Evolutionary conservation across 352 stramenopile genomes (phyloP).

Genomic region (Halophytophthora polymorphica): DNA sequence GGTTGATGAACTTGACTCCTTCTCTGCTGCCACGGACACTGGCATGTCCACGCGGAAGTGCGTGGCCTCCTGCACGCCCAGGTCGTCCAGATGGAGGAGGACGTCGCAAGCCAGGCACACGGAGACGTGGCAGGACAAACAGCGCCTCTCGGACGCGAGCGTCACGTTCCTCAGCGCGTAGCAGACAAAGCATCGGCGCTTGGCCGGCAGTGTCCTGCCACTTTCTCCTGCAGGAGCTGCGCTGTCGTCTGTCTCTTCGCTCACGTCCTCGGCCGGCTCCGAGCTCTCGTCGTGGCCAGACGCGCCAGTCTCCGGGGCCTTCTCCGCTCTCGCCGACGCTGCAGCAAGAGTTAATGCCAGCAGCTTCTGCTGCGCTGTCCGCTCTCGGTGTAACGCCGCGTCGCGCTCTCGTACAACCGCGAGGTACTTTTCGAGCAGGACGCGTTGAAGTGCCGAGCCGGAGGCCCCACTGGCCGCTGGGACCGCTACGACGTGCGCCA

Average conservation of each 20-base stretch:
- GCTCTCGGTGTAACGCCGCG: constrained; percentile 33
- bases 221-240: not conserved
- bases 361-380: constrained; percentile 23
- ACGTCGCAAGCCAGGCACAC: constrained; percentile 46
- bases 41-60: constrained; percentile 46
- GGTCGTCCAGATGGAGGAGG: constrained; percentile 53
- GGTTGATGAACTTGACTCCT: not conserved
- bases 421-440: constrained; percentile 44
- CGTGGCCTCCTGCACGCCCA: constrained; percentile 45
- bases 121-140: constrained; percentile 43
- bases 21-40: not conserved
- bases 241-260: constrained; percentile 1
- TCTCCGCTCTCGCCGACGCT: not conserved
- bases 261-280: not conserved
- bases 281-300: not conserved
- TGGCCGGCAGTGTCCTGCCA: no score
- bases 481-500: constrained; percentile 8
- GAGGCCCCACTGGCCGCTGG: no score
- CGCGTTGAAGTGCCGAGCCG: constrained; percentile 31
- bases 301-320: not conserved
- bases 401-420: constrained; percentile 40
- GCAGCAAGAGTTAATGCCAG: not conserved
- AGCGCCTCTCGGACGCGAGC: constrained; percentile 27
- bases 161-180: constrained; percentile 16
- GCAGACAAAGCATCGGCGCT: constrained; percentile 32